Evolutionary conservation across 352 stramenopile genomes (phyloP).

Genomic region (Globisporangium viniferum): DNA sequence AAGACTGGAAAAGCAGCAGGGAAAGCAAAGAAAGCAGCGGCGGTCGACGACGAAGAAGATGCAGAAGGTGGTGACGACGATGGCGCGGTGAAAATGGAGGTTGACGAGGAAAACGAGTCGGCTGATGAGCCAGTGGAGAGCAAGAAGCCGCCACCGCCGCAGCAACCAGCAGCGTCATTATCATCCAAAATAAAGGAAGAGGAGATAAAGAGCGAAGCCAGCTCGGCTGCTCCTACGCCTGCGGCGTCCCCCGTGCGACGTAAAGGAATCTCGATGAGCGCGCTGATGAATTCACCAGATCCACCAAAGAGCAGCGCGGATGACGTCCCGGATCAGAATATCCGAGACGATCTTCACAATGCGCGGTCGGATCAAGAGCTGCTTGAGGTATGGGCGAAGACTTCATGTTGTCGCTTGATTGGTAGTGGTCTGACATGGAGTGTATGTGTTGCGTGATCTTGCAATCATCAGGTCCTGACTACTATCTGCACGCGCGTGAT

Average conservation of each 20-base stretch:
- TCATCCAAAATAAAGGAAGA: slow-evolving; percentile 17
- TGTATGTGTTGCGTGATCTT: not conserved
- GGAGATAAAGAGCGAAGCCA: slow-evolving; percentile 21
- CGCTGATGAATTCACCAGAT: slow-evolving; percentile 47
- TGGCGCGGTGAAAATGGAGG: slow-evolving; percentile 17
- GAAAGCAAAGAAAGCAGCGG: slow-evolving; percentile 13
- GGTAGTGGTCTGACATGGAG: not conserved
- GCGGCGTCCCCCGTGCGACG: slow-evolving; percentile 38
- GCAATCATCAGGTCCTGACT: slow-evolving; percentile 38
- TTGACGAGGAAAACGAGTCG: slow-evolving; percentile 8
- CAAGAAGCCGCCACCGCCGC: slow-evolving; percentile 14
- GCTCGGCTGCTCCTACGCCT: slow-evolving; percentile 26
- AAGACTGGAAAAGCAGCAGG: slow-evolving; percentile 2
- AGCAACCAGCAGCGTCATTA: not conserved
- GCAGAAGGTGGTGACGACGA: not conserved
- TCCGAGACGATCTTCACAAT: slow-evolving; percentile 39
- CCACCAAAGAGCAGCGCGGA: slow-evolving; percentile 10
- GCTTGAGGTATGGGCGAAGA: slow-evolving; percentile 33
- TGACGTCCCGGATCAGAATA: slow-evolving; percentile 47
- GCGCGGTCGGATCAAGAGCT: slow-evolving; percentile 30
- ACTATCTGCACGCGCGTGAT: slow-evolving; percentile 47
- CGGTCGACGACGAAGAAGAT: slow-evolving; percentile 17
- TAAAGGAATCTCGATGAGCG: slow-evolving; percentile 56
- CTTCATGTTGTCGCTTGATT: slow-evolving; percentile 4
- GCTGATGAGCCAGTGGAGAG: slow-evolving; percentile 1